Conservation (phyloP, 805 yeast genomes). For the Priceomyces castillae region DNA sequence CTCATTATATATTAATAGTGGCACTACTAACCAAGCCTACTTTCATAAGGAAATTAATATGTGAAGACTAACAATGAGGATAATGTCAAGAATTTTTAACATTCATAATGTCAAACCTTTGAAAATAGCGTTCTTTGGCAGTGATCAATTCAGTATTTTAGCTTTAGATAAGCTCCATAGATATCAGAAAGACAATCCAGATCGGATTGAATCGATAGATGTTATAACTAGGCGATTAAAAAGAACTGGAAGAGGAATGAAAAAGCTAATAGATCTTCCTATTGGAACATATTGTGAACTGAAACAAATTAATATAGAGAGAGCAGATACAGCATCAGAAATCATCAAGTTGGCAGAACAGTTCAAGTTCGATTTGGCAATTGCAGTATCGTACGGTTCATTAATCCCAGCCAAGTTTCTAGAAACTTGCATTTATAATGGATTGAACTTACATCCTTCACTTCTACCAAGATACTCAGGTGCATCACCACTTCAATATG, state of each 20-base stretch:
- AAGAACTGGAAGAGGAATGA: slow-evolving; percentile 57
- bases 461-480: slow-evolving; percentile 80
- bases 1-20: too few species aligned
- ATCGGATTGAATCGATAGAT: slow-evolving; percentile 43
- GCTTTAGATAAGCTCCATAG: slow-evolving; percentile 44
- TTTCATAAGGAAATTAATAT: too few species aligned
- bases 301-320: slow-evolving; percentile 32
- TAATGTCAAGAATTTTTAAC: background rate
- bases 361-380: slow-evolving; percentile 53
- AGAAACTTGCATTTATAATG: slow-evolving; percentile 50
- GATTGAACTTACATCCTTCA: slow-evolving; percentile 92
- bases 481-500: slow-evolving; percentile 83
- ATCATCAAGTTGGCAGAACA: slow-evolving; percentile 22
- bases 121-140: slow-evolving; percentile 69
- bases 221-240: slow-evolving; percentile 65
- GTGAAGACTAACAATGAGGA: background rate
- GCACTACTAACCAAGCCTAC: too few species aligned
- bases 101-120: slow-evolving; percentile 6
- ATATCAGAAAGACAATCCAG: slow-evolving; percentile 12
- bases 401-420: slow-evolving; percentile 69
- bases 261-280: slow-evolving; percentile 50
- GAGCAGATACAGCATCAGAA: slow-evolving; percentile 53
- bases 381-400: slow-evolving; percentile 91
- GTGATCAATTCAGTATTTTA: slow-evolving; percentile 65
- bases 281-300: slow-evolving; percentile 40